A percentile compares a stretch with the other conserved stretches of the same genome.
phyloP scores from a whole-genome alignment of 208 protist species.

The Wallacemonas sp. region DNA sequence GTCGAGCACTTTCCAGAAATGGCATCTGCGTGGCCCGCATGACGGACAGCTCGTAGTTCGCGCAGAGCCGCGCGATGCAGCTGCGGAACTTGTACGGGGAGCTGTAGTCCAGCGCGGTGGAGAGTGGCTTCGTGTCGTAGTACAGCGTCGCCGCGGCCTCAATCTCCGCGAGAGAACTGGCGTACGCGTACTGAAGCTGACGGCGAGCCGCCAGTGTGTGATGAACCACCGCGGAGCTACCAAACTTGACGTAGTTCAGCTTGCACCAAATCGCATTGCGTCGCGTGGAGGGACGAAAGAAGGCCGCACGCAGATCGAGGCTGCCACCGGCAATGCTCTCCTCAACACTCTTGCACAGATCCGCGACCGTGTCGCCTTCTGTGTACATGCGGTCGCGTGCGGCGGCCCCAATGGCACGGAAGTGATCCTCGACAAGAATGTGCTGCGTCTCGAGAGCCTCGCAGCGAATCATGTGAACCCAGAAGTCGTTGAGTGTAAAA shows the following conservation, averaged over 20 bases:
- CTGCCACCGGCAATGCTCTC: slow-evolving; percentile 48
- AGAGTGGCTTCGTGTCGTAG: slow-evolving; percentile 80
- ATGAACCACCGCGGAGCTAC: slow-evolving; percentile 57
- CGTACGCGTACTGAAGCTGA: slow-evolving; percentile 77
- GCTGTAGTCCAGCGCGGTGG: slow-evolving; percentile 71
- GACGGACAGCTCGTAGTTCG: slow-evolving; percentile 65
- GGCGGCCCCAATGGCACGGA: slow-evolving; percentile 52
- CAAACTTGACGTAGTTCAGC: slow-evolving; percentile 84
- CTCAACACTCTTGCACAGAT: slow-evolving; percentile 44
- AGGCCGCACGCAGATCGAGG: slow-evolving; percentile 59
- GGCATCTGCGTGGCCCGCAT: slow-evolving; percentile 68
- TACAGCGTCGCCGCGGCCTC: slow-evolving; percentile 78
- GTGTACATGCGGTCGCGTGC: slow-evolving; percentile 56
- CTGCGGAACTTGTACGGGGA: slow-evolving; percentile 80
- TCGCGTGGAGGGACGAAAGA: slow-evolving; percentile 49
- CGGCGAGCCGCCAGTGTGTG: slow-evolving; percentile 73
- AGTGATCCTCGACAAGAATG: slow-evolving; percentile 53
- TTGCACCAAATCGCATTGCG: slow-evolving; percentile 72
- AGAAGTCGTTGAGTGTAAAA: slow-evolving; percentile 73
- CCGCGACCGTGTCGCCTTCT: slow-evolving; percentile 30
- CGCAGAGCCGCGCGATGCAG: slow-evolving; percentile 58
- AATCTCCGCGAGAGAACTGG: slow-evolving; percentile 59
- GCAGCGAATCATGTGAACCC: slow-evolving; percentile 69
- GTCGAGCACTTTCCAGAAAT: slow-evolving; percentile 44
- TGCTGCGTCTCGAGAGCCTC: slow-evolving; percentile 83